Evolutionary conservation across 108 stramenopile genomes (phyloP), one percentile per base, ranked within the genome.

Genomic region (Nitzschia inconspicua): DNA sequence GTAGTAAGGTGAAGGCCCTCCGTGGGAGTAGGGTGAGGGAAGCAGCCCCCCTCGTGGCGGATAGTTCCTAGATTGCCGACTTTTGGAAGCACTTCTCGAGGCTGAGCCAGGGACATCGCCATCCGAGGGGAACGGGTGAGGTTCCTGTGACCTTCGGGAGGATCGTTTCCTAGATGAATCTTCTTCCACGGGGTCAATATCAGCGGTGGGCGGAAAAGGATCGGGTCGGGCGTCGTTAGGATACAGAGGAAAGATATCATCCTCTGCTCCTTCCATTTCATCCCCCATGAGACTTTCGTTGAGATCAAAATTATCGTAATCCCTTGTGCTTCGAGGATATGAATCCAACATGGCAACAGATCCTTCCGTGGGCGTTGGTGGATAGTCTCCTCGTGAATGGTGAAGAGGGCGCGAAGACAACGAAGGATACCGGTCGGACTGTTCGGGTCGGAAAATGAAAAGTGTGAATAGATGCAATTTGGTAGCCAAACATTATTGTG

Each of bases 251-350:
- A 8, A 22, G 24, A 36, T 18, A 11, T 0, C 47, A 24, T 25
- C 32, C 28, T 30, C 46, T 47, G 31, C 31, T 28, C 56, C 65
- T 11, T 49, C 68, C 28, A 53, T 32, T 36, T 23, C 50, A 10
- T 44, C 46, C 31, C 43, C 67, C 50, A 54, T 60, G 0, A 70
- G 36, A 5, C 40, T 46, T 22, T 49, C 60, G 52, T 62, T 50
- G 19, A 70, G 24, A 47, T 70, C 59, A 14, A 70, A 44, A 18
- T 57, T 13, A 70, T 70, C 68, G 37, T 48, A 70, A 13, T 60
- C 58, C 50, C n/a, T n/a, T n/a, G n/a, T n/a, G n/a, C 41, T 35
- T 53, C 50, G 47, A 44, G 25, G 24, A 20, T 44, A 31, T 35
- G 47, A 36, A 27, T 51, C 47, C 57, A 50, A 41, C 18, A 8